Evolutionary conservation across 2,329 filamentous ascomycete genomes (phyloP).

Genomic region (Neonectria ditissima): DNA sequence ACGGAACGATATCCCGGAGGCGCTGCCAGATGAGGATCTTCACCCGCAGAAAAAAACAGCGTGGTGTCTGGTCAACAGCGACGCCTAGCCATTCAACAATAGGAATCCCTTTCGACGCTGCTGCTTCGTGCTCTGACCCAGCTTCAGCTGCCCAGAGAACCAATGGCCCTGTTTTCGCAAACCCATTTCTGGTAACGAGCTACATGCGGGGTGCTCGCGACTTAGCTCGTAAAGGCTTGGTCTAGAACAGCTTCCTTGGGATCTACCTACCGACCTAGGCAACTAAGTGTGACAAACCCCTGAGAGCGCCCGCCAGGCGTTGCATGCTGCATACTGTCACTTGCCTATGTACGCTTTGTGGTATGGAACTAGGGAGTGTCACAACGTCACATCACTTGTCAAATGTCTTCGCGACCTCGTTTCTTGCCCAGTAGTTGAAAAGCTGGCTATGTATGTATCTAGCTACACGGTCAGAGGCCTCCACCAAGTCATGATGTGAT

Average conservation of each 20-base stretch:
- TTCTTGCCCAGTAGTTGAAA: background rate
- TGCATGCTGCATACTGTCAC: background rate
- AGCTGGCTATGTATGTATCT: background rate
- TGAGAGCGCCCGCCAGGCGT: background rate
- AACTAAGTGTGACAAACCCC: background rate
- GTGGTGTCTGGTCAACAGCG: background rate
- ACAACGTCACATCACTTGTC: background rate
- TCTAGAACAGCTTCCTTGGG: background rate
- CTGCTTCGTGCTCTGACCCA: background rate
- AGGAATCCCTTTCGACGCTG: background rate
- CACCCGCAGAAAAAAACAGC: background rate
- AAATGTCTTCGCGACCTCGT: background rate
- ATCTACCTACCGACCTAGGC: background rate
- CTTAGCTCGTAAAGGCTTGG: slow-evolving; percentile 14
- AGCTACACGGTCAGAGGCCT: background rate
- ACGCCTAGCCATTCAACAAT: background rate
- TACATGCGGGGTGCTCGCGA: slow-evolving; percentile 12
- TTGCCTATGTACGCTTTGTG: background rate
- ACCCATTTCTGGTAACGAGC: background rate
- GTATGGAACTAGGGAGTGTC: background rate
- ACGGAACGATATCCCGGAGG: slow-evolving; percentile 16
- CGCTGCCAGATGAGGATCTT: background rate
- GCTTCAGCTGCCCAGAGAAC: background rate
- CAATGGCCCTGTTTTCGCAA: slow-evolving; percentile 12
- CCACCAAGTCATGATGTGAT: background rate